Conservation (phyloP, 768 basidiomycete species). For the Lepiota venenata region DNA sequence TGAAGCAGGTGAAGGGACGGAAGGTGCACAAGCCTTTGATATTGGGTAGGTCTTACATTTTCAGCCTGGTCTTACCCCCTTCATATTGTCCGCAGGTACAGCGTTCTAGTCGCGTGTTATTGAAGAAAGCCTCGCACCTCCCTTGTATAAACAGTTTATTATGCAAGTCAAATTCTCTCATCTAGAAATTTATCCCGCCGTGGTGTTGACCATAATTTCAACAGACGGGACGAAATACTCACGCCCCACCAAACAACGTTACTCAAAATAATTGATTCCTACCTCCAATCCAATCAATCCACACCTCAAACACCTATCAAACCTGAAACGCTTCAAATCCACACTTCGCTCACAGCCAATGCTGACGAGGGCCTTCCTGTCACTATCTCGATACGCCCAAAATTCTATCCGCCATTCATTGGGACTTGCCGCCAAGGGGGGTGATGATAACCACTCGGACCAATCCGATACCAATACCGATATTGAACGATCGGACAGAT, state of each 20-base stretch:
- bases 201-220: conserved; percentile 4
- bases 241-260: conserved; percentile 86
- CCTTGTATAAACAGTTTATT: conserved; percentile 56
- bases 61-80: not conserved
- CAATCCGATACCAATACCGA: not conserved
- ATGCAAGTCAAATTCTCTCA: conserved; percentile 43
- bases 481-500: not conserved
- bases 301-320: conserved; percentile 25
- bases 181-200: not conserved
- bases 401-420: conserved; percentile 47
- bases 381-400: conserved; percentile 57
- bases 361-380: conserved; percentile 58
- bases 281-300: conserved; percentile 56
- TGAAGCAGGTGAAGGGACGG: conserved; percentile 62
- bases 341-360: conserved; percentile 50
- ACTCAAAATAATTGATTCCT: conserved; percentile 84
- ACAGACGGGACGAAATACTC: conserved; percentile 66
- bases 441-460: conserved; percentile 8
- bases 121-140: conserved; percentile 52
- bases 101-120: conserved; percentile 62
- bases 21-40: conserved; percentile 70
- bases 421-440: conserved; percentile 18
- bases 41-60: conserved; percentile 50
- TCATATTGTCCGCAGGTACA: conserved; percentile 43
- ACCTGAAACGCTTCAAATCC: conserved; percentile 30